Percentiles rank a stretch among this genome's conserved stretches.
These are phyloP conservation scores for Pythium catenulatum DNA, from an alignment of 352 stramenopile genomes.

Conservation along the genomic window DNA sequence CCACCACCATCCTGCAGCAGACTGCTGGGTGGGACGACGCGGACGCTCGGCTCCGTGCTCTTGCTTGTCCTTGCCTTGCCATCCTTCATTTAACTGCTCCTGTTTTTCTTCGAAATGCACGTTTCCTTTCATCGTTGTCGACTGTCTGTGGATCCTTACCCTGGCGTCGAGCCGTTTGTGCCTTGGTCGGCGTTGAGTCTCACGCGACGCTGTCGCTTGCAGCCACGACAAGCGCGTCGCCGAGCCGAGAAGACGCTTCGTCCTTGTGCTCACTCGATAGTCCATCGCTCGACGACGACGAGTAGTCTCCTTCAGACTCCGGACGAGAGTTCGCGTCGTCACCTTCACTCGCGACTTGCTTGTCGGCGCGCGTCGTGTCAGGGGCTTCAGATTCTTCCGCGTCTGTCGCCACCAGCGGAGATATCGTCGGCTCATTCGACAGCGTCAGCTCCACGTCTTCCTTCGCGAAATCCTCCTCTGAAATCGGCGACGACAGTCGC, in stretches of 20 bases:
- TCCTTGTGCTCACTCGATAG: conserved; percentile 32
- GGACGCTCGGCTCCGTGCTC: neutral
- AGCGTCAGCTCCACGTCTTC: neutral
- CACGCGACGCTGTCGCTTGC: too few species aligned
- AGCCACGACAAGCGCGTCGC: neutral
- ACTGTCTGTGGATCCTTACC: too few species aligned
- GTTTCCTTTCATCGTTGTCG: neutral
- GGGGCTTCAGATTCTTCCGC: too few species aligned
- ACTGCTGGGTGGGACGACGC: too few species aligned
- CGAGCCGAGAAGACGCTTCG: neutral
- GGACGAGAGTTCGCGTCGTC: neutral
- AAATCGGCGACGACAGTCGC: conserved; percentile 67
- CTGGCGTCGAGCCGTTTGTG: too few species aligned
- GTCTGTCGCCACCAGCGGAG: neutral
- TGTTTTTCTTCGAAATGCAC: conserved; percentile 13
- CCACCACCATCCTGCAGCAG: too few species aligned
- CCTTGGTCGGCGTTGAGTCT: too few species aligned
- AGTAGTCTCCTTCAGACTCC: conserved; percentile 29
- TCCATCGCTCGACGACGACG: conserved; percentile 4
- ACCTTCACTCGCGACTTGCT: neutral
- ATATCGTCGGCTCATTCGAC: neutral
- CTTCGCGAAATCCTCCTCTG: conserved; percentile 16
- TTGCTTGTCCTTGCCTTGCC: neutral
- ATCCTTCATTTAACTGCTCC: neutral
- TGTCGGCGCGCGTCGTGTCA: too few species aligned